Conservation (phyloP, 192 early-diverging fungal species). For the Neocallimastix lanati region DNA sequence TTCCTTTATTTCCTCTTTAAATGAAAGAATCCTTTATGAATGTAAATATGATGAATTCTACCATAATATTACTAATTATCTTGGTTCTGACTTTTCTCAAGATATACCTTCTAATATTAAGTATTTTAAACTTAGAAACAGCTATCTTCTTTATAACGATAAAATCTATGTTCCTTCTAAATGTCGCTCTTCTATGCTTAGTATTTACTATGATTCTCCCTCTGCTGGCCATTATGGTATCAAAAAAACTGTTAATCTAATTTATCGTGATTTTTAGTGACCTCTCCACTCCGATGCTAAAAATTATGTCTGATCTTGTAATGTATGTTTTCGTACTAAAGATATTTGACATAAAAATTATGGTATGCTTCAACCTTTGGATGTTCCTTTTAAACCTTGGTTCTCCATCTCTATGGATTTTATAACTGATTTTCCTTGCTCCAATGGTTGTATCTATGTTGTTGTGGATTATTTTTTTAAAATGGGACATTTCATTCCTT, state of each 20-base stretch:
- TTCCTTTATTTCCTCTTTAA: no score
- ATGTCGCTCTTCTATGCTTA: no score
- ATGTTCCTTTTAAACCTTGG: constrained; percentile 14
- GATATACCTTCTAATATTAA: no score
- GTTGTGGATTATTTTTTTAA: constrained; percentile 24
- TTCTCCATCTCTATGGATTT: constrained; percentile 28
- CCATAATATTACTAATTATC: no score
- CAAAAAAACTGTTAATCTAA: constrained; percentile 14
- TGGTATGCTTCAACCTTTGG: constrained; percentile 12
- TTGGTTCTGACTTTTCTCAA: no score
- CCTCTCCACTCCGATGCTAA: constrained; percentile 10
- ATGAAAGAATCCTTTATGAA: no score
- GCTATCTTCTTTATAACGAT: no score
- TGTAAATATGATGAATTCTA: no score
- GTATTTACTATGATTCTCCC: constrained; percentile 5
- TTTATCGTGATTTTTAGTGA: constrained; percentile 12
- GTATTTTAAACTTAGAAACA: no score
- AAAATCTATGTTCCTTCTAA: no score
- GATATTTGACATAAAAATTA: constrained; percentile 9
- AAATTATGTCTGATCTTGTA: constrained; percentile 12
- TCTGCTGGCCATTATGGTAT: constrained; percentile 14
- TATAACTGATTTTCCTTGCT: constrained; percentile 9
- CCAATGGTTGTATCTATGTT: constrained; percentile 10
- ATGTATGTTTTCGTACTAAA: constrained; percentile 13
- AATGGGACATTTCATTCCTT: constrained; percentile 1